A percentile compares a stretch with the other conserved stretches of the same genome.
Conservation (phyloP, 306 rosid species). For the Lotus japonicus region DNA sequence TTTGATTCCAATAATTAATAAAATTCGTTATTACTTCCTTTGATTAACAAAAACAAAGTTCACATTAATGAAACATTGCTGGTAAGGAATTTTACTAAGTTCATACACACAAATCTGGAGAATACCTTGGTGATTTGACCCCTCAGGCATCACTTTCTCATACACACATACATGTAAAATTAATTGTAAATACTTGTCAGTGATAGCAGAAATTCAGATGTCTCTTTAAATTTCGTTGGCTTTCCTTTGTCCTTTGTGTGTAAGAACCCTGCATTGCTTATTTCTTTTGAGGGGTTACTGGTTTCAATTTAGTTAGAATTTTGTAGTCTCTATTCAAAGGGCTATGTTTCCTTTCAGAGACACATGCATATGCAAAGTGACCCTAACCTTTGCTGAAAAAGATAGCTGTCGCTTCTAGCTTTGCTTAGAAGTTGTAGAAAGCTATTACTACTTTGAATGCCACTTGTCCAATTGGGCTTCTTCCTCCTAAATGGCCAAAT, state of each 20-base stretch:
- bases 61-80: no score
- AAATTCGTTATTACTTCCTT: no score
- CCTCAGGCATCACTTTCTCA: constrained; percentile 38
- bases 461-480: constrained; percentile 25
- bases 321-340: constrained; percentile 9
- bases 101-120: neutral
- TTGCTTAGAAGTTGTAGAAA: constrained; percentile 9
- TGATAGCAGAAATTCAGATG: constrained; percentile 42
- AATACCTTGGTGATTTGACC: constrained; percentile 46
- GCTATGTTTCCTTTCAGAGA: neutral
- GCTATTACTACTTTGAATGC: constrained; percentile 13
- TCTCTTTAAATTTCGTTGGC: constrained; percentile 25
- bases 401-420: constrained; percentile 21
- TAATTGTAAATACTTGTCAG: constrained; percentile 49
- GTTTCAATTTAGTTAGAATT: constrained; percentile 20
- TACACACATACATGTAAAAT: constrained; percentile 31
- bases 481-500: neutral
- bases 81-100: neutral
- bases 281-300: neutral
- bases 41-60: no score
- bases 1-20: no score
- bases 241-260: constrained; percentile 18
- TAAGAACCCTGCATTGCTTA: neutral
- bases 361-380: constrained; percentile 19
- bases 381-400: constrained; percentile 29